Conservation (phyloP, 2,329 filamentous ascomycete genomes). For the Hymenoscyphus albidus region DNA sequence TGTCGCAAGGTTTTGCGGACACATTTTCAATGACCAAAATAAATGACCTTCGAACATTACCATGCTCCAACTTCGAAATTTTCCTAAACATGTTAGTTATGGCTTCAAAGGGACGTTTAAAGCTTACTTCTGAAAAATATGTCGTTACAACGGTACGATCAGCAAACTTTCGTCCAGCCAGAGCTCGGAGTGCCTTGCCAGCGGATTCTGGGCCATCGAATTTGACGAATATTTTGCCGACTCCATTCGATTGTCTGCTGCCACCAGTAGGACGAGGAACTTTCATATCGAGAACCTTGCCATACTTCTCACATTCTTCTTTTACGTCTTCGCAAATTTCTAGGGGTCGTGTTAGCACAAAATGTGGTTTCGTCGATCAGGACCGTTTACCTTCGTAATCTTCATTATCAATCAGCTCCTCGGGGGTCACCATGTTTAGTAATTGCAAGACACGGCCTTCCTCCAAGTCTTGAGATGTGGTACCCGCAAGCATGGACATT, state of each 20-base stretch:
- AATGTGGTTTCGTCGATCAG: not conserved
- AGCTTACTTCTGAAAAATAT: conserved; percentile 83
- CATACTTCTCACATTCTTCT: conserved; percentile 92
- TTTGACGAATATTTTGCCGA: conserved; percentile 98
- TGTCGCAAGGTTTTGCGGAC: not conserved
- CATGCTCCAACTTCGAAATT: conserved; percentile 68
- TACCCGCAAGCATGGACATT: conserved; percentile 95
- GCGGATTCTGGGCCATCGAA: conserved; percentile 76
- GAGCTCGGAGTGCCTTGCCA: conserved; percentile 77
- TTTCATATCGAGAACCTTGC: conserved; percentile 81
- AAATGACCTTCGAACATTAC: conserved; percentile 24
- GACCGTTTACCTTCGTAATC: conserved; percentile 79
- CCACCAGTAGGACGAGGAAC: conserved; percentile 83
- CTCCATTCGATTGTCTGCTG: conserved; percentile 77
- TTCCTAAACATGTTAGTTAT: conserved; percentile 55
- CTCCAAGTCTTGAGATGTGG: conserved; percentile 73
- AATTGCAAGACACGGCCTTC: conserved; percentile 83
- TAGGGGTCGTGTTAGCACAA: conserved; percentile 44
- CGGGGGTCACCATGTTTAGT: conserved; percentile 96
- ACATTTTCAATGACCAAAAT: not conserved
- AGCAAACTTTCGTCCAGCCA: conserved; percentile 93
- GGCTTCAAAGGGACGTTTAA: not conserved
- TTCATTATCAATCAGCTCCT: conserved; percentile 89
- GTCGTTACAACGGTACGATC: conserved; percentile 95
- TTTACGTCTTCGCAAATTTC: conserved; percentile 95